Evolutionary conservation across 495 filamentous ascomycete species (phyloP).

Genomic region (Penicillium antarcticum): DNA sequence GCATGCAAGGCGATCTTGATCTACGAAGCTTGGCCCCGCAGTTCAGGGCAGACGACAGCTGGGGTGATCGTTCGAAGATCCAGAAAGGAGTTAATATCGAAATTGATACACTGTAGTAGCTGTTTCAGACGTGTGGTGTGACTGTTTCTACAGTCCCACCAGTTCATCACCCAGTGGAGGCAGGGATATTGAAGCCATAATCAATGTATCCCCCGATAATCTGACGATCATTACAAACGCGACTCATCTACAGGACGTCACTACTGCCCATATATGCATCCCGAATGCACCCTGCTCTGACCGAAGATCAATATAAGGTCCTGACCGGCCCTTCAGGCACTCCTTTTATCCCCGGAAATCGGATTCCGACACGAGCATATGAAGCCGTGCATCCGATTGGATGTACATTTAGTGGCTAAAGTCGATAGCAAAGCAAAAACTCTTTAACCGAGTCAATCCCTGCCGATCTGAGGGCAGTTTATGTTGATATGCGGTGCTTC

Average conservation of each 20-base stretch:
- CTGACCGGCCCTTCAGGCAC: not conserved
- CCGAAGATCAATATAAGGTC: not conserved
- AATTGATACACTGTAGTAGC: too few relatives aligned
- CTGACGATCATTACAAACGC: not conserved
- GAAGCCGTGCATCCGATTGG: conserved; percentile 6
- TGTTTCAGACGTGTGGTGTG: too few relatives aligned
- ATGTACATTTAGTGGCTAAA: not conserved
- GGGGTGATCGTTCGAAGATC: too few relatives aligned
- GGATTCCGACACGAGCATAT: not conserved
- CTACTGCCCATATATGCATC: too few relatives aligned
- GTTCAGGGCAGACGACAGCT: not conserved
- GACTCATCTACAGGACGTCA: too few relatives aligned
- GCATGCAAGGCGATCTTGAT: conserved; percentile 1
- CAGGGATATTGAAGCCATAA: not conserved
- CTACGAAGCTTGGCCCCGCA: not conserved
- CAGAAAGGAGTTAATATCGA: too few relatives aligned
- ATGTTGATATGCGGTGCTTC: not conserved
- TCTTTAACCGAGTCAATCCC: not conserved
- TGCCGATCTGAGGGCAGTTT: not conserved
- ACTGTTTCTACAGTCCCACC: too few relatives aligned
- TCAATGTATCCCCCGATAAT: not conserved
- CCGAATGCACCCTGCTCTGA: too few relatives aligned
- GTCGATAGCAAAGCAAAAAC: not conserved
- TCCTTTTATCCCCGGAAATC: not conserved
- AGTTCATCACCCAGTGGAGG: not conserved